Percentiles rank a stretch among this genome's conserved stretches.
Evolutionary conservation across 371 early-diverging fungal genomes (phyloP).

Genomic region (Mucor indicus): DNA sequence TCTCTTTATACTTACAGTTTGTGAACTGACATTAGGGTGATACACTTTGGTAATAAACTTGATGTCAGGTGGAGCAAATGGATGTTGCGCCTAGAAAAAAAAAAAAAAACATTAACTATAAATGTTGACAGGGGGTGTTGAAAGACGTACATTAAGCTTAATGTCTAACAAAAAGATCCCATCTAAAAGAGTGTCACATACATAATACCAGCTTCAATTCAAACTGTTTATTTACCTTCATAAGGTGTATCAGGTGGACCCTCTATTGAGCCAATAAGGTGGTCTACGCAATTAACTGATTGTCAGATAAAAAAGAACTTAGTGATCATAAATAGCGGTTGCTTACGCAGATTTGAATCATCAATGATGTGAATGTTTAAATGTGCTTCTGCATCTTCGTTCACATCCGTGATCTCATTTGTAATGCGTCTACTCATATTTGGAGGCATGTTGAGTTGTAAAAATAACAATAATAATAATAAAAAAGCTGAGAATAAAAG

Average conservation of each 20-base stretch:
- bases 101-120: neutral
- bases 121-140: no score
- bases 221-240: constrained; percentile 14
- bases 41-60: constrained; percentile 51
- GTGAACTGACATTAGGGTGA: constrained; percentile 55
- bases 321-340: neutral
- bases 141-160: constrained; percentile 26
- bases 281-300: neutral
- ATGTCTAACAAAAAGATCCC: constrained; percentile 43
- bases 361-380: neutral
- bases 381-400: constrained; percentile 3
- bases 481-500: neutral
- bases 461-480: neutral
- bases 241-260: constrained; percentile 34
- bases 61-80: constrained; percentile 51
- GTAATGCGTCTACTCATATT: constrained; percentile 14
- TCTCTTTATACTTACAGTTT: constrained; percentile 36
- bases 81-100: constrained; percentile 28
- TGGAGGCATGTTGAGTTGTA: constrained; percentile 4
- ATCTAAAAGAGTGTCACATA: constrained; percentile 1
- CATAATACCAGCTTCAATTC: neutral
- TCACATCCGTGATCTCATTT: constrained; percentile 18
- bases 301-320: neutral
- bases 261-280: constrained; percentile 14
- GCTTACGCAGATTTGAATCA: constrained; percentile 4